These are phyloP conservation scores for Clavariopsis aquatica DNA, from an alignment of 495 filamentous ascomycete species.

Conservation along the genomic window DNA sequence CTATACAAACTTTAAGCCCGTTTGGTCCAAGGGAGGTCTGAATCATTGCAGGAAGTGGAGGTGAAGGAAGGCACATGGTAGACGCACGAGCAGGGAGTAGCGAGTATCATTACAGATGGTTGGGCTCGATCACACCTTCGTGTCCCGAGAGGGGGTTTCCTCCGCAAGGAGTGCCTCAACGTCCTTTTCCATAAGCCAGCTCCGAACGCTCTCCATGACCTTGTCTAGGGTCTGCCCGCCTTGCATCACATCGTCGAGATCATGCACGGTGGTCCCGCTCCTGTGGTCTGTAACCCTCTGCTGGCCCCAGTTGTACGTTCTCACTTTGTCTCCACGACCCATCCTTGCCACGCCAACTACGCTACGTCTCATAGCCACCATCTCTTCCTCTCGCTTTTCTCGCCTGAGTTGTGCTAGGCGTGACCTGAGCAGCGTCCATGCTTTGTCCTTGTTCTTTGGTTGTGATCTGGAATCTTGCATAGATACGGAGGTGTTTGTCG, in stretches of 20 bases:
- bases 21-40: neutral
- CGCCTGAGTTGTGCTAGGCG: constrained; percentile 77
- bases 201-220: constrained; percentile 77
- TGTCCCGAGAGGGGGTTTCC: constrained; percentile 4
- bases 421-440: constrained; percentile 82
- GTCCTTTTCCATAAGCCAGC: constrained; percentile 77
- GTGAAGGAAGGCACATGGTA: neutral
- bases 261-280: constrained; percentile 76
- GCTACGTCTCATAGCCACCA: constrained; percentile 68
- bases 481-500: constrained; percentile 78
- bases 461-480: constrained; percentile 96
- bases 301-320: constrained; percentile 94
- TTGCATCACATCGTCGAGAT: constrained; percentile 76
- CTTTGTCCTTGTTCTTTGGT: constrained; percentile 78
- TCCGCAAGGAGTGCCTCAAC: constrained; percentile 64
- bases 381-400: constrained; percentile 82
- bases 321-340: constrained; percentile 87
- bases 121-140: constrained; percentile 18
- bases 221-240: constrained; percentile 59
- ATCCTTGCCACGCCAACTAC: constrained; percentile 75
- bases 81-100: neutral
- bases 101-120: neutral
- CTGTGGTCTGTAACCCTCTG: constrained; percentile 93
- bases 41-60: neutral
- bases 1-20: neutral